Evolutionary conservation across 805 yeast genomes (phyloP), one percentile per base, ranked within the genome.

Genomic region (Starmerella cellae): DNA sequence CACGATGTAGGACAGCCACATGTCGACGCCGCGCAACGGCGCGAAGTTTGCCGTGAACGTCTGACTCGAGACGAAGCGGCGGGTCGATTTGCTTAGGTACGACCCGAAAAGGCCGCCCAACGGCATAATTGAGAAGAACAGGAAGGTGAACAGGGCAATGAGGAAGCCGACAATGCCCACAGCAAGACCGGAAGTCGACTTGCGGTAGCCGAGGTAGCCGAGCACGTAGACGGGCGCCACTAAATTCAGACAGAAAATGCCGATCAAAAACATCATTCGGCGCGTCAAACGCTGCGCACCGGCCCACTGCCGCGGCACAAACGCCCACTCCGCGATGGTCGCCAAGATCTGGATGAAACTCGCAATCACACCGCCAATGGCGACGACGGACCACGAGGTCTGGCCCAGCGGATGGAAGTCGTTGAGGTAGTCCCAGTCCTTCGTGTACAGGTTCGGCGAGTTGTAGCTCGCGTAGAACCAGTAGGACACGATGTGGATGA

Each of bases 261-360:
- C 51, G 42, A 79, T 52, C 60, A 88, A 64, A 60, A 87, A 80
- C 69, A 78, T 60, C 56, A 91, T 70, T 61, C 98, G 79, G 66
- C 95, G 83, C 30, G 84, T 68, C 60, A 91, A 73, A 62, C 82
- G 95, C 68, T 88, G 97, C 62, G 97, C 96, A 65, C 99, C 98
- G 28, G 97, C 94, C 97, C 97, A 91, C 55, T 79, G 75, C 66
- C 97, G 79, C 53, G 98, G 98, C 48, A 91, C 97, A 57, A 85
- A 91, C 60, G 77, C 69, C 95, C 95, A 88, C 66, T 91, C 98
- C 57, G 82, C 75, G 29, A 85, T 45, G 23, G 97, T 87, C 39
- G 98, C 98, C 45, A 74, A 53, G 46, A 91, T 71, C 66, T 91
- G 95, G 56, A 91, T 74, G 38, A 73, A 60, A 47, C 77, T 65